phyloP scores from a whole-genome alignment of 805 yeast species.

The Priceomyces melissophilus region DNA sequence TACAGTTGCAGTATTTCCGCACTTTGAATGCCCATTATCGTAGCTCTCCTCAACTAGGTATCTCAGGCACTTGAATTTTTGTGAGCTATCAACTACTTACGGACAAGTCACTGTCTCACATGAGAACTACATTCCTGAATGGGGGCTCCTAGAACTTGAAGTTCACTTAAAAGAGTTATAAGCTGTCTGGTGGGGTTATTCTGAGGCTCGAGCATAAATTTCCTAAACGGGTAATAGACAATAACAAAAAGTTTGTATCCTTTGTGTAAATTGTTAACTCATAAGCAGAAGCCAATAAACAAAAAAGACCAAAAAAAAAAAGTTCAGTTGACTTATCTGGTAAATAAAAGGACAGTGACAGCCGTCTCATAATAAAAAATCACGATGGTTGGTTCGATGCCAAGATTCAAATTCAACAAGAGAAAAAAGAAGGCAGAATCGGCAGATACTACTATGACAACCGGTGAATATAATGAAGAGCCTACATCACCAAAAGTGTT shows the following conservation, averaged over 20 bases:
- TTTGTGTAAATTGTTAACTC: conserved; percentile 3
- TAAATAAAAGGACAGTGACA: conserved; percentile 1
- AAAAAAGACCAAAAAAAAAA: conserved; percentile 1
- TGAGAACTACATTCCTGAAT: no score
- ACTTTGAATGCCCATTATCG: no score
- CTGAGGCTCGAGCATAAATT: conserved; percentile 2
- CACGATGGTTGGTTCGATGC: conserved; percentile 30
- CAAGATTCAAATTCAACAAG: conserved; percentile 57
- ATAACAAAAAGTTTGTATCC: conserved; percentile 1
- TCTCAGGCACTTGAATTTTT: no score
- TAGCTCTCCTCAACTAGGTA: no score
- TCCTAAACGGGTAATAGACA: conserved; percentile 4
- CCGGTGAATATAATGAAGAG: conserved; percentile 5
- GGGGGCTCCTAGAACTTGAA: no score
- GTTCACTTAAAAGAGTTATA: no score
- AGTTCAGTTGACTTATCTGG: neutral
- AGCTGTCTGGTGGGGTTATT: conserved; percentile 2
- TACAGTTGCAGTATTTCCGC: no score
- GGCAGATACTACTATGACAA: conserved; percentile 7
- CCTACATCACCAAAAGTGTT: conserved; percentile 1
- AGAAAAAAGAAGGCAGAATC: conserved; percentile 31
- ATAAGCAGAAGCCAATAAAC: conserved; percentile 5
- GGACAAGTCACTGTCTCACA: no score
- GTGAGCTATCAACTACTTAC: no score
- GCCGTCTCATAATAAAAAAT: neutral